A percentile compares a stretch with the other conserved stretches of the same genome.
Conservation (phyloP, 2,329 filamentous ascomycete genomes). For the Pestalotiopsis sp. region DNA sequence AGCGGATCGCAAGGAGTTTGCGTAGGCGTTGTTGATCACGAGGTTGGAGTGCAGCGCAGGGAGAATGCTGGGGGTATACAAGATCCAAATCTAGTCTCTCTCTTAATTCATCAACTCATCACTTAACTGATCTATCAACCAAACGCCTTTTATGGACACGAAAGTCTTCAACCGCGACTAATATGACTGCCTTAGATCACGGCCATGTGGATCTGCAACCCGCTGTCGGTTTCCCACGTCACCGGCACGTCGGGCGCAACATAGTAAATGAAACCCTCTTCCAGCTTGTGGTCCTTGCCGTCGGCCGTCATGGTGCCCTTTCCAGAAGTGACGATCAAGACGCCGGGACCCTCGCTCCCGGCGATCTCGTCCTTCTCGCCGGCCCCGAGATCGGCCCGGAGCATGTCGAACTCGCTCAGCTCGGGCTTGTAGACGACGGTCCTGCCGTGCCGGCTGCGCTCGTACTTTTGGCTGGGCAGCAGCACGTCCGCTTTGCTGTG, state of each 20-base stretch:
- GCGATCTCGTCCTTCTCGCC: conserved; percentile 63
- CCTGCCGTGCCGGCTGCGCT: conserved; percentile 58
- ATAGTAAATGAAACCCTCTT: conserved; percentile 68
- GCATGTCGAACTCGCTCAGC: conserved; percentile 73
- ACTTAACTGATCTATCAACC: accelerated
- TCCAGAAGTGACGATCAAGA: conserved; percentile 66
- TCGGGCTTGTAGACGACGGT: conserved; percentile 68
- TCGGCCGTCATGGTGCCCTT: conserved; percentile 58
- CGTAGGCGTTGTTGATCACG: background rate
- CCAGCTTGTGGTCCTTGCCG: conserved; percentile 54
- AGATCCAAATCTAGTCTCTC: too few relatives aligned
- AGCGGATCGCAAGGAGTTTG: conserved; percentile 11
- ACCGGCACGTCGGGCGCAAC: conserved; percentile 56
- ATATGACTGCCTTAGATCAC: conserved; percentile 25
- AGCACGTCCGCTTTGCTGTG: conserved; percentile 60
- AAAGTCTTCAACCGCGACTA: background rate
- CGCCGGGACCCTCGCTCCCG: conserved; percentile 61
- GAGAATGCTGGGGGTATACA: background rate
- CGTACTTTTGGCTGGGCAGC: conserved; percentile 51
- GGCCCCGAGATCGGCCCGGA: conserved; percentile 57
- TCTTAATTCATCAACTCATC: background rate
- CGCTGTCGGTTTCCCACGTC: conserved; percentile 33
- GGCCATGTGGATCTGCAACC: conserved; percentile 42
- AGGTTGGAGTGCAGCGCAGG: background rate
- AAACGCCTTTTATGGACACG: background rate